phyloP scores from a whole-genome alignment of 73 alveolate genomes.

The Paramecium primaurelia region DNA sequence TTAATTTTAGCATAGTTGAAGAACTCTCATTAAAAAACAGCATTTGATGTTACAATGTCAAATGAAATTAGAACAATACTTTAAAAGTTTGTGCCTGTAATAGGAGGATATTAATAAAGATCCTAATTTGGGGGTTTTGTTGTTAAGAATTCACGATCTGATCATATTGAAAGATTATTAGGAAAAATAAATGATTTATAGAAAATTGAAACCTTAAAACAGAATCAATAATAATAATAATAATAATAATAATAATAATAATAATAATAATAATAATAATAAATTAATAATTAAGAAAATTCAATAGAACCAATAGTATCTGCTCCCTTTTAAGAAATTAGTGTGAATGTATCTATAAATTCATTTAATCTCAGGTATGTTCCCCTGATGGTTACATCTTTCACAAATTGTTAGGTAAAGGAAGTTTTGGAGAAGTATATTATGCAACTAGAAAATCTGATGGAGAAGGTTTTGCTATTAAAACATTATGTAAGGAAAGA shows the following conservation, averaged over 20 bases:
- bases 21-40: constrained; percentile 15
- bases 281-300: not conserved
- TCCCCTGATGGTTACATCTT: constrained; percentile 43
- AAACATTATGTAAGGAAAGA: constrained; percentile 66
- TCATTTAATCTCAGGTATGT: not conserved
- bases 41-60: constrained; percentile 24
- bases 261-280: not conserved
- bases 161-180: constrained; percentile 38
- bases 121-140: constrained; percentile 47
- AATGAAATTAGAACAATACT: constrained; percentile 29
- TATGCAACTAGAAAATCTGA: constrained; percentile 33
- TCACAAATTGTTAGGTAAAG: constrained; percentile 56
- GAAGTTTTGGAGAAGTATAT: constrained; percentile 63
- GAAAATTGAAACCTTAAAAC: not conserved
- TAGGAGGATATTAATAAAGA: constrained; percentile 36
- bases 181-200: not conserved
- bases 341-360: not conserved
- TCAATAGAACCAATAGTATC: not conserved
- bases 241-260: too few species aligned
- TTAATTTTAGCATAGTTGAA: not conserved
- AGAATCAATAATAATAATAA: not conserved
- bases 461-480: constrained; percentile 62
- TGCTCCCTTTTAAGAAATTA: not conserved
- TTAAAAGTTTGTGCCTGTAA: not conserved
- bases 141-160: constrained; percentile 43